Evolutionary conservation across 805 yeast genomes (phyloP).

Genomic region (Zygoascus tannicola): DNA sequence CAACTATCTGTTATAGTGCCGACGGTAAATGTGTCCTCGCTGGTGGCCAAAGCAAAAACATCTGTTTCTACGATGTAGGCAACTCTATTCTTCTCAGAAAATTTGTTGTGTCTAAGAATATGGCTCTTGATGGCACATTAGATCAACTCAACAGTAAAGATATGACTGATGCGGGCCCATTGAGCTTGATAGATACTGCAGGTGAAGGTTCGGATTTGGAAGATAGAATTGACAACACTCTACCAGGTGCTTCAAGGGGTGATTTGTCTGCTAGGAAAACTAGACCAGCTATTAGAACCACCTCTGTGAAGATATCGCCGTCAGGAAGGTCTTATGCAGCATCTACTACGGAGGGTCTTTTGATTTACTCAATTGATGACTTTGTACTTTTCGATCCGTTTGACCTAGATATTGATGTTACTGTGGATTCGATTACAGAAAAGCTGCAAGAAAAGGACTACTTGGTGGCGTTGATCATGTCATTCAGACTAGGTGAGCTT

Average conservation of each 20-base stretch:
- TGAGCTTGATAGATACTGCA: slow-evolving; percentile 69
- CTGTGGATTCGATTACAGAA: slow-evolving; percentile 65
- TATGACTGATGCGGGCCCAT: slow-evolving; percentile 81
- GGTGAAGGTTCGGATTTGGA: slow-evolving; percentile 84
- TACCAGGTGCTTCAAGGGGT: slow-evolving; percentile 84
- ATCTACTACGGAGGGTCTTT: slow-evolving; percentile 88
- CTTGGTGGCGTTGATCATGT: slow-evolving; percentile 77
- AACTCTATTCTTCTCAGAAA: slow-evolving; percentile 79
- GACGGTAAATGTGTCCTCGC: slow-evolving; percentile 86
- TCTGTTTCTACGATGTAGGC: slow-evolving; percentile 82
- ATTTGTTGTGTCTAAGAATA: slow-evolving; percentile 78
- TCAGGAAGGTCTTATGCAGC: slow-evolving; percentile 87
- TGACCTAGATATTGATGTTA: slow-evolving; percentile 85
- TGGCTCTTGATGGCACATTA: slow-evolving; percentile 84
- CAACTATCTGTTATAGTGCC: slow-evolving; percentile 72
- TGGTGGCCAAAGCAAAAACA: slow-evolving; percentile 86
- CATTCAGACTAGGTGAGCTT: slow-evolving; percentile 82
- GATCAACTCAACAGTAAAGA: slow-evolving; percentile 67
- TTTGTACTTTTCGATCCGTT: slow-evolving; percentile 80
- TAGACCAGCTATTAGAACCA: slow-evolving; percentile 77
- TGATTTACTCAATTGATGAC: slow-evolving; percentile 73
- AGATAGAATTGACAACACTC: slow-evolving; percentile 60
- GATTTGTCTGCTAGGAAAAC: slow-evolving; percentile 69
- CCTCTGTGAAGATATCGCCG: slow-evolving; percentile 75
- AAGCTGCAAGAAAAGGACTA: slow-evolving; percentile 53